These are phyloP conservation scores for Tricholoma flavovirens DNA, from an alignment of 768 basidiomycete genomes.

Conservation along the genomic window DNA sequence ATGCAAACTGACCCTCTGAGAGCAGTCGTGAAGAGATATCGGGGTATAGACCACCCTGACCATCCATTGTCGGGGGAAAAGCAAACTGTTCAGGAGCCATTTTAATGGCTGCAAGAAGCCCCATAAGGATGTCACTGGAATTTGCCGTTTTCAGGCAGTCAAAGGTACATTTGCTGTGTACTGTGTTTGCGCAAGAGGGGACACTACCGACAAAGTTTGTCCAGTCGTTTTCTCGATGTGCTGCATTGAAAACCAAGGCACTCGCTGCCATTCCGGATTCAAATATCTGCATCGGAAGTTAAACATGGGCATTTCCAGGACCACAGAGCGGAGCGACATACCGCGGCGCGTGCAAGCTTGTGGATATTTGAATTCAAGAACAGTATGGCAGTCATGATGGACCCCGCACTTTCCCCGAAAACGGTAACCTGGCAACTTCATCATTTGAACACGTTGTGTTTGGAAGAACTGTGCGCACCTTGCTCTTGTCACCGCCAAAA, in stretches of 20 bases:
- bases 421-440: constrained; percentile 32
- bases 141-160: constrained; percentile 24
- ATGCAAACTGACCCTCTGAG: constrained; percentile 27
- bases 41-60: constrained; percentile 31
- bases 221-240: constrained; percentile 22
- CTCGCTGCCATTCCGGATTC: constrained; percentile 36
- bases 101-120: constrained; percentile 17
- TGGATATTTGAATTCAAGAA: constrained; percentile 26
- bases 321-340: constrained; percentile 11
- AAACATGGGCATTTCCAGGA: neutral
- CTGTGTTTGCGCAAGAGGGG: constrained; percentile 18
- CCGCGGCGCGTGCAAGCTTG: constrained; percentile 25
- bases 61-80: constrained; percentile 37
- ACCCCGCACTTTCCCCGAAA: constrained; percentile 44
- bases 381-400: constrained; percentile 34
- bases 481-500: constrained; percentile 49
- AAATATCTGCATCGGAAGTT: constrained; percentile 28
- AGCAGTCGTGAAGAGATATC: constrained; percentile 32
- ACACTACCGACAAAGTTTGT: constrained; percentile 25
- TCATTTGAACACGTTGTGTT: neutral
- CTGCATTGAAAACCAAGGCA: constrained; percentile 23
- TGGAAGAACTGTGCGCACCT: constrained; percentile 19
- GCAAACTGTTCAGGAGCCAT: constrained; percentile 23
- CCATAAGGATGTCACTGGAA: constrained; percentile 24
- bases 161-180: constrained; percentile 27